These are phyloP conservation scores for Gomphus bonarii DNA, from an alignment of 1,284 basidiomycete species.

Conservation along the genomic window DNA sequence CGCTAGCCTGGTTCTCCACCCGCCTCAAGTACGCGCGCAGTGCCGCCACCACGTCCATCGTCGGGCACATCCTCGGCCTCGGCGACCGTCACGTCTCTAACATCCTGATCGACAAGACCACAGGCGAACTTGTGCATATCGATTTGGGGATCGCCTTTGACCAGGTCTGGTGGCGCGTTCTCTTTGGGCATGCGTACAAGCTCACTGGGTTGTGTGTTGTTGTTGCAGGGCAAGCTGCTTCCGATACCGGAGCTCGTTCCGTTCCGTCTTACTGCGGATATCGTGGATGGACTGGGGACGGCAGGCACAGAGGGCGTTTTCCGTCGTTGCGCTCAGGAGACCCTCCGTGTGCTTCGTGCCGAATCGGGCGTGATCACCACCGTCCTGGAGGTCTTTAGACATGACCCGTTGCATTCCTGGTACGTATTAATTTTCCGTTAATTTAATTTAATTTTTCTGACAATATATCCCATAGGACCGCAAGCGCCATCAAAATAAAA, in stretches of 20 bases:
- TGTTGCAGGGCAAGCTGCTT: slow-evolving; percentile 66
- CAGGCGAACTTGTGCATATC: slow-evolving; percentile 89
- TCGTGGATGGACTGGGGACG: slow-evolving; percentile 90
- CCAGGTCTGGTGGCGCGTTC: slow-evolving; percentile 42
- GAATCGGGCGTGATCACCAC: slow-evolving; percentile 86
- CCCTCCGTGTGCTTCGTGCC: slow-evolving; percentile 80
- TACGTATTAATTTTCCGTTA: slow-evolving; percentile 22
- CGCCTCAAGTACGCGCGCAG: slow-evolving; percentile 85
- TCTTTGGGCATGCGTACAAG: neutral
- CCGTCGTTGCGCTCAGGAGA: slow-evolving; percentile 91
- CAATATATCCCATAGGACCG: slow-evolving; percentile 39
- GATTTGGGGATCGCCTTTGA: slow-evolving; percentile 97
- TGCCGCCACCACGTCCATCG: slow-evolving; percentile 89
- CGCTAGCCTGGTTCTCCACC: slow-evolving; percentile 91
- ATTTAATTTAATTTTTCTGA: neutral
- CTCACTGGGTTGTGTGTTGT: neutral
- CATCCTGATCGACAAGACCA: slow-evolving; percentile 78
- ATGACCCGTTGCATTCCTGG: slow-evolving; percentile 95
- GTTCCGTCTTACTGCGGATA: slow-evolving; percentile 89
- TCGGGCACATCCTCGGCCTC: slow-evolving; percentile 87
- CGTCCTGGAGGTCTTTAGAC: slow-evolving; percentile 92
- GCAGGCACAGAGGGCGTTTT: slow-evolving; percentile 92
- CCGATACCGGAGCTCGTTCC: slow-evolving; percentile 84
- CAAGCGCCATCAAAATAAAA: slow-evolving; percentile 61
- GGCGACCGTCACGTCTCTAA: slow-evolving; percentile 93